Base-by-base conservation (phyloP, 169 alveolate genomes). In the Cryptosporidium felis region DNA sequence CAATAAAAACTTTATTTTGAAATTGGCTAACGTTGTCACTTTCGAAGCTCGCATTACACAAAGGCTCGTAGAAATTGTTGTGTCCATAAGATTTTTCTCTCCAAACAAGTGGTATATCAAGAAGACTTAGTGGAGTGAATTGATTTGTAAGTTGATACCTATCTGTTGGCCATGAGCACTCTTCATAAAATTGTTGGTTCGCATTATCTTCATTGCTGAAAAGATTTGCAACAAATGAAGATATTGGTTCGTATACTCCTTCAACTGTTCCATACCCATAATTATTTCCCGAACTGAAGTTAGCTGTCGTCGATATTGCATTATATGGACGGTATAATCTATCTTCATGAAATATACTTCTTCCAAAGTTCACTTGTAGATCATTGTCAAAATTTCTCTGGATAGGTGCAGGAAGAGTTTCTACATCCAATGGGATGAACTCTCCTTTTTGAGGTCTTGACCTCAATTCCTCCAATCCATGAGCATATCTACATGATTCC, bases 401-500 rank as follows among this genome's bases (percentile, higher is more conserved):
- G 26, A 74, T 34, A 12, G 66, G 85, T 9, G 28, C 58, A 1
- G 85, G 58, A 36, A 74, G 66, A 8, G 85, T 74, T 28, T 74
- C 85, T 36, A 74, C 85, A 9, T 74, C 85, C 41, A 74, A 74
- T 16, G 85, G 85, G 26, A 74, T 12, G 28, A 74, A 74, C 23
- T 74, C 85, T 34, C 85, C 85, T 18, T 74, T 74, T 74, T 74
- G 85, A 23, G 85, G 85, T 21, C 56, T 74, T 36, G 74, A 36
- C 62, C 88, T 67, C 14, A 89, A 88, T 41, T 89, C 92, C 44
- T 61, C 62, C 44, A 80, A 79, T 6, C 92, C 92, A 46, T 89
- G 92, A 4, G 92, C 92, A 53, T 89, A 89, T 18, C 82, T 81
- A 34, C 92, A 89, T 40, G 80, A 62, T 41, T 82, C 88, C 3